phyloP scores from a whole-genome alignment of 2,329 filamentous ascomycete genomes.

The Dactylellina sp. region DNA sequence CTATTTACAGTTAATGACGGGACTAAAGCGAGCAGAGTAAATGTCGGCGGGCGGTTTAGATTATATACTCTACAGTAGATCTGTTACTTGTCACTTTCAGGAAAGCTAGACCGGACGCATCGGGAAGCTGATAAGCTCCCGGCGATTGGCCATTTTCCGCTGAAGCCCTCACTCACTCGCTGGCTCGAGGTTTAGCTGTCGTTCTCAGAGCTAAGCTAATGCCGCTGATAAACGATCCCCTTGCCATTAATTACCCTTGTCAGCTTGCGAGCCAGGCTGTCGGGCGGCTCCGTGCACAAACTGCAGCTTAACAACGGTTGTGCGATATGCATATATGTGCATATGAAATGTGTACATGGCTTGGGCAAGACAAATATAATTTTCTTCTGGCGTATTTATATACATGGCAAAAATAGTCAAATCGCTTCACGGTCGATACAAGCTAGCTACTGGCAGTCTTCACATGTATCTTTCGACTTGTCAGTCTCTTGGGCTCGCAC shows the following conservation, averaged over 20 bases:
- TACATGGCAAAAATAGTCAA: too few relatives aligned
- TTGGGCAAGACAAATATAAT: neutral
- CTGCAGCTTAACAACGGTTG: neutral
- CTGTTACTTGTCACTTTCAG: constrained; percentile 29
- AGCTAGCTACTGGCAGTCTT: constrained; percentile 33
- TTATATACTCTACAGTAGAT: constrained; percentile 25
- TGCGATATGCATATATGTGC: too few relatives aligned
- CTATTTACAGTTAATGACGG: too few relatives aligned
- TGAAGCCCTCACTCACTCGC: too few relatives aligned
- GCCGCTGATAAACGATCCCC: constrained; percentile 50
- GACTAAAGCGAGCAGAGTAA: too few relatives aligned
- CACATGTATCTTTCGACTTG: constrained; percentile 8
- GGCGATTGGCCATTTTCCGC: neutral
- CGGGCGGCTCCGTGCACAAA: constrained; percentile 52
- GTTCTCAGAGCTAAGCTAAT: constrained; percentile 24
- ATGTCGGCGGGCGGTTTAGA: constrained; percentile 3
- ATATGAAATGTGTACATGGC: neutral
- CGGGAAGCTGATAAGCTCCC: constrained; percentile 56
- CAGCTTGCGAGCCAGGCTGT: constrained; percentile 8
- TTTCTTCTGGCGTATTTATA: neutral
- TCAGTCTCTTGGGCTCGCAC: constrained; percentile 10
- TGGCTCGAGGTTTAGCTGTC: too few relatives aligned
- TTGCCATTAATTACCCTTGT: neutral
- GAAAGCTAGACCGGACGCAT: constrained; percentile 42
- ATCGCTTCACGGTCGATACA: too few relatives aligned